Evolutionary conservation across 441 rosid species (phyloP), one percentile per base, ranked within the genome.

Genomic region (Populus trichocarpa): DNA sequence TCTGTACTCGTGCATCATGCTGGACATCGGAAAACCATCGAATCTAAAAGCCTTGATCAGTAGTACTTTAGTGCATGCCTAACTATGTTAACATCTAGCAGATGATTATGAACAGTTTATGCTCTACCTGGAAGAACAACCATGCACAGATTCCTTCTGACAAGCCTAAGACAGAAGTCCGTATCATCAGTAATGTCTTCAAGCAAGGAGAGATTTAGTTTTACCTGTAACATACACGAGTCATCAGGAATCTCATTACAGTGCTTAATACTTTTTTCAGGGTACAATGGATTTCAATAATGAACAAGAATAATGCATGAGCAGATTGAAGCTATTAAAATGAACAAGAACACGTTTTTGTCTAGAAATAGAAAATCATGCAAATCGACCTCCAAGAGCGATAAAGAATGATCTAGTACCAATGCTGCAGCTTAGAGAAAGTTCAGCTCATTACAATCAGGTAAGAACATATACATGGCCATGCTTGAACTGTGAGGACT

Each of bases 91-190:
- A 50, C 6, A 50, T 50, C 57, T 5, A 50, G 6, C 57, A 14
- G 20, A 50, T 14, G 57, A 50, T 4, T 53, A 20, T 53, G 6
- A 1, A 53, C 6, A 16, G 22, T 53, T 53, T 18, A 53, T 53
- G 61, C 61, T 14, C 69, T 77, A 78, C 85, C 81, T 74, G 83
- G 86, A 5, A 83, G 79, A 35, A 78, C 26, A 3, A 72, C 26
- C 32, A 30, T 30, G 32, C 28, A 78, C 80, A 16, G 79, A 75
- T 50, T 83, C 86, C 71, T 77, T 63, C 20, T 77, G 6, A 42
- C 81, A 40, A 83, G 77, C 79, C 78, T 75, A 11, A 70, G 35
- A 78, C 86, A 83, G 50, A 83, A 83, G 59, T 83, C 83, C 40
- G 75, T 42, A 69, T 83, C 86, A 40, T 80, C 81, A 13, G 7